Evolutionary conservation across 768 basidiomycete genomes (phyloP).

Genomic region (Cystofilobasidium ferigula): DNA sequence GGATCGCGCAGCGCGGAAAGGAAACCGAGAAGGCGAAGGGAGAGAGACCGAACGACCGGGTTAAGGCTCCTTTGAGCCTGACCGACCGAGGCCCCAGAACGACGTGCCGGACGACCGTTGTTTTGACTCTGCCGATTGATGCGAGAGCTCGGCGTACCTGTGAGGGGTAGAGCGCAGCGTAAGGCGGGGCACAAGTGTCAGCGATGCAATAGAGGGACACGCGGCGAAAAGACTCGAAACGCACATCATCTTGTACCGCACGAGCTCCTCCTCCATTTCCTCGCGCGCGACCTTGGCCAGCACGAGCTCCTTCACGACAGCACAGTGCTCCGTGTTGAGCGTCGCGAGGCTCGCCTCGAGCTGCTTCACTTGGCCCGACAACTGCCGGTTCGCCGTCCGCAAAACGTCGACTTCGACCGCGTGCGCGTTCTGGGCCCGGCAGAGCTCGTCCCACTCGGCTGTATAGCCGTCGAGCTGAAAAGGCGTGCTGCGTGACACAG

Average conservation of each 20-base stretch:
- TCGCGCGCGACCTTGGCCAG: conserved; percentile 78
- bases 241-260: conserved; percentile 83
- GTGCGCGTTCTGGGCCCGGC: conserved; percentile 69
- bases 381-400: conserved; percentile 61
- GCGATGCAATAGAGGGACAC: background rate
- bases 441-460: conserved; percentile 73
- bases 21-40: background rate
- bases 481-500: conserved; percentile 49
- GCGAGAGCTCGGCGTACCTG: conserved; percentile 65
- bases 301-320: conserved; percentile 62
- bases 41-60: background rate
- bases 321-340: conserved; percentile 61
- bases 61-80: background rate
- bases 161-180: background rate
- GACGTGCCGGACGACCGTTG: conserved; percentile 13
- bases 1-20: background rate
- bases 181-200: background rate
- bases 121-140: conserved; percentile 33
- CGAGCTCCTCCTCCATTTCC: conserved; percentile 84
- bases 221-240: conserved; percentile 39
- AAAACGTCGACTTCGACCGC: conserved; percentile 71
- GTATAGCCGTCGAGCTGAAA: conserved; percentile 89
- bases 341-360: conserved; percentile 69
- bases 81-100: conserved; percentile 12
- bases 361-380: conserved; percentile 71